Evolutionary conservation across 2,329 filamentous ascomycete species (phyloP).

Genomic region (Colletotrichum gigasporum): DNA sequence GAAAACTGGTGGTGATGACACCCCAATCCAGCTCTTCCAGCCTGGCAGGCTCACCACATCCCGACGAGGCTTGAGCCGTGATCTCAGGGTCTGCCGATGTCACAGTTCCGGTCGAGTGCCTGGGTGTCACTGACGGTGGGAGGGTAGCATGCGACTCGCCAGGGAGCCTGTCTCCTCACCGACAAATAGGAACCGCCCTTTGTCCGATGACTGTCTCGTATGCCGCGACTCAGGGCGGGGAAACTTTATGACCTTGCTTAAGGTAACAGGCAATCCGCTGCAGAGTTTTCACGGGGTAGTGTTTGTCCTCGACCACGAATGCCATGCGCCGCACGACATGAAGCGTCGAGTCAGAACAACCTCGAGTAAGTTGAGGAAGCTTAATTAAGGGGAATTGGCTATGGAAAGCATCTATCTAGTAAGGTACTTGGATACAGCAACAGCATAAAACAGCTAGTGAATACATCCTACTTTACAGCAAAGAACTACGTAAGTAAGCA

Average conservation of each 20-base stretch:
- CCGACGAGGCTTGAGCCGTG: background rate
- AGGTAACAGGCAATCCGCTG: no score
- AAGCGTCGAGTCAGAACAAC: no score
- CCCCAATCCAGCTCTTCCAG: no score
- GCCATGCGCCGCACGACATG: no score
- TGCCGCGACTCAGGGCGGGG: no score
- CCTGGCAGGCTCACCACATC: conserved; percentile 18
- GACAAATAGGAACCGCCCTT: conserved; percentile 6
- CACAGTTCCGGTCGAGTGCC: background rate
- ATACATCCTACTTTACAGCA: background rate
- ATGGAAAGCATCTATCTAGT: no score
- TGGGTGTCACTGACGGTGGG: background rate
- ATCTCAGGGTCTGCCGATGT: conserved; percentile 24
- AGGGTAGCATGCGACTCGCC: background rate
- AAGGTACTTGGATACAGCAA: background rate
- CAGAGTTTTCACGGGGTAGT: no score
- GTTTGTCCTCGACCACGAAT: no score
- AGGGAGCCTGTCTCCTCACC: background rate
- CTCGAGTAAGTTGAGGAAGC: no score
- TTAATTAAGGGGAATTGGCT: no score
- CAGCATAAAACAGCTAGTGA: background rate
- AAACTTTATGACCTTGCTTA: no score
- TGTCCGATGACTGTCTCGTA: conserved; percentile 28
- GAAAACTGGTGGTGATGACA: no score
- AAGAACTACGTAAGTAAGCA: background rate